These are phyloP conservation scores for Litsea cubeba DNA, from an alignment of 164 flowering plant species.

Conservation along the genomic window DNA sequence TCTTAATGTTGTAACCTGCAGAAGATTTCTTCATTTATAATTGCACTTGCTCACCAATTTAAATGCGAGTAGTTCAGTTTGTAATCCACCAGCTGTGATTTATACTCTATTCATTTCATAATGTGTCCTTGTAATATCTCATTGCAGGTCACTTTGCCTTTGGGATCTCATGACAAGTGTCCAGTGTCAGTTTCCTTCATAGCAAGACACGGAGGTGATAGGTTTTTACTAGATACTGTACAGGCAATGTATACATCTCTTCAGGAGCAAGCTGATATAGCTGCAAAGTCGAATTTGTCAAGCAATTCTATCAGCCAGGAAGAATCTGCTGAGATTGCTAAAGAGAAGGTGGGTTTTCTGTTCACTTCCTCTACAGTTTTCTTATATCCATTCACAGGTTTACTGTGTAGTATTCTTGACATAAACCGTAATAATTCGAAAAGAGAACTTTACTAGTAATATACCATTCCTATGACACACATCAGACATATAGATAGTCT, in stretches of 20 bases:
- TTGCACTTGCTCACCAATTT: not conserved
- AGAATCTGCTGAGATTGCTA: constrained; percentile 76
- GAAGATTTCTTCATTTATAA: not conserved
- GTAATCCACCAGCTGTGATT: not conserved
- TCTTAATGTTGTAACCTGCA: constrained; percentile 1
- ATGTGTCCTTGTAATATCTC: constrained; percentile 4
- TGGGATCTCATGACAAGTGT: constrained; percentile 72
- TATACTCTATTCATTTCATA: not conserved
- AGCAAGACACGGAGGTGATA: constrained; percentile 85
- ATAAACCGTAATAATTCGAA: not conserved
- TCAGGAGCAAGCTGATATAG: constrained; percentile 55
- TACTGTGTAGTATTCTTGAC: not conserved
- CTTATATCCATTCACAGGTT: not conserved
- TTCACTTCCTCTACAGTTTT: not conserved
- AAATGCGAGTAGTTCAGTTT: not conserved
- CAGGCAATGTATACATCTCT: constrained; percentile 61
- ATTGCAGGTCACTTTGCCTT: constrained; percentile 71
- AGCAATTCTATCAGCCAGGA: constrained; percentile 45
- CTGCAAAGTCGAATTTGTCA: constrained; percentile 41
- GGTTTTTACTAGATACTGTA: constrained; percentile 77
- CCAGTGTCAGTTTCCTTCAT: constrained; percentile 86
- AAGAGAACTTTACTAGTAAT: too few species aligned
- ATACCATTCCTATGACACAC: too few species aligned
- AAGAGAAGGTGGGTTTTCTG: constrained; percentile 63
- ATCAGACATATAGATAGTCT: too few species aligned